These are phyloP conservation scores for Vaccinium vitisidaea DNA, from an alignment of 148 eudicot species.

Conservation along the genomic window DNA sequence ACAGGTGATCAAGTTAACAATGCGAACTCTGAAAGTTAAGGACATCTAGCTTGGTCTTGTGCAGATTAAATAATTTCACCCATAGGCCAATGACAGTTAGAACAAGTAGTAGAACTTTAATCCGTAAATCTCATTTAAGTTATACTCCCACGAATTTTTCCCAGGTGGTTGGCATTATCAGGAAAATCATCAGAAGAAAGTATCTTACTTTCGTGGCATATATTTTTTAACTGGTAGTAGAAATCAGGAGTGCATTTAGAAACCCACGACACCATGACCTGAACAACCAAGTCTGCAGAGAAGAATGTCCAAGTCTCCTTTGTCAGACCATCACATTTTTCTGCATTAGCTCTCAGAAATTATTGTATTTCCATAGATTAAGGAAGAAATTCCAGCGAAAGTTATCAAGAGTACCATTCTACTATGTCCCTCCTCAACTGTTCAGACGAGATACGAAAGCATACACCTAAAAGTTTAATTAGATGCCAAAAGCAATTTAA, in stretches of 20 bases:
- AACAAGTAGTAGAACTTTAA: background rate
- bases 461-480: background rate
- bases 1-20: too few relatives aligned
- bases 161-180: background rate
- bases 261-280: background rate
- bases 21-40: background rate
- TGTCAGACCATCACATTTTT: background rate
- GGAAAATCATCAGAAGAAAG: background rate
- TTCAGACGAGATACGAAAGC: background rate
- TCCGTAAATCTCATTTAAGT: background rate
- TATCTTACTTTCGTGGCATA: background rate
- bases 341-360: background rate
- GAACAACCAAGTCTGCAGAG: background rate
- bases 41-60: background rate
- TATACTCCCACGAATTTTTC: background rate
- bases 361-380: background rate
- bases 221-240: background rate
- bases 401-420: background rate
- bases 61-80: background rate
- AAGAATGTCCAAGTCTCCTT: background rate
- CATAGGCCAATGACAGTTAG: background rate
- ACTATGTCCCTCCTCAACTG: background rate
- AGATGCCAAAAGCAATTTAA: background rate
- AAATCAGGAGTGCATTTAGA: too few relatives aligned
- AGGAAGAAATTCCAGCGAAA: background rate